These are phyloP conservation scores for Sporobolomyces phaffii DNA, from an alignment of 768 basidiomycete species.

Conservation along the genomic window DNA sequence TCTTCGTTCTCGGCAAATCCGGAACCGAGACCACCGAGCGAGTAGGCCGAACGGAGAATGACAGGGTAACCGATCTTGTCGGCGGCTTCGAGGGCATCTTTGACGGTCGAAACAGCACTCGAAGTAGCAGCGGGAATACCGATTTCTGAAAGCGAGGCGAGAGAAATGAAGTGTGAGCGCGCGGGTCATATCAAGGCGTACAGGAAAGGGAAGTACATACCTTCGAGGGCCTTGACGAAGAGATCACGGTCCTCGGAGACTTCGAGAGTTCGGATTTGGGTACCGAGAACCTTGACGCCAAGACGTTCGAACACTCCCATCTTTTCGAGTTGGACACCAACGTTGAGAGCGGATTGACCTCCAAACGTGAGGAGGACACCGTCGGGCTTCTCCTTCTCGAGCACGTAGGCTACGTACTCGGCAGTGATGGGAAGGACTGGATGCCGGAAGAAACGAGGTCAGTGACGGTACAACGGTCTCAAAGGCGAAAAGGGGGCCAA, in stretches of 20 bases:
- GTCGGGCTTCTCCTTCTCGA: conserved; percentile 97
- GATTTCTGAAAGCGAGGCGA: conserved; percentile 61
- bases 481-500: background rate
- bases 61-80: conserved; percentile 90
- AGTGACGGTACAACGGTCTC: background rate
- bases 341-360: conserved; percentile 95
- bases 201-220: conserved; percentile 50
- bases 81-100: conserved; percentile 85
- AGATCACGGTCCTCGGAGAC: conserved; percentile 95
- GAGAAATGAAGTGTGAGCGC: background rate
- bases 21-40: conserved; percentile 87
- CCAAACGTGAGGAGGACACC: conserved; percentile 96
- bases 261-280: conserved; percentile 87
- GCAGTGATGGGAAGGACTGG: conserved; percentile 78
- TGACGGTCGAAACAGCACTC: conserved; percentile 91
- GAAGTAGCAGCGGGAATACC: conserved; percentile 93
- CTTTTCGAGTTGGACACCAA: conserved; percentile 89
- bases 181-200: background rate
- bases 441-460: background rate
- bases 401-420: conserved; percentile 96
- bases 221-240: conserved; percentile 91
- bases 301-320: conserved; percentile 93
- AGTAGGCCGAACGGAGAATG: conserved; percentile 93
- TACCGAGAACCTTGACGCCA: conserved; percentile 88
- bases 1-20: conserved; percentile 92